Base-by-base conservation (phyloP, 2,329 filamentous ascomycete genomes). In the Calonectria henricotiae region DNA sequence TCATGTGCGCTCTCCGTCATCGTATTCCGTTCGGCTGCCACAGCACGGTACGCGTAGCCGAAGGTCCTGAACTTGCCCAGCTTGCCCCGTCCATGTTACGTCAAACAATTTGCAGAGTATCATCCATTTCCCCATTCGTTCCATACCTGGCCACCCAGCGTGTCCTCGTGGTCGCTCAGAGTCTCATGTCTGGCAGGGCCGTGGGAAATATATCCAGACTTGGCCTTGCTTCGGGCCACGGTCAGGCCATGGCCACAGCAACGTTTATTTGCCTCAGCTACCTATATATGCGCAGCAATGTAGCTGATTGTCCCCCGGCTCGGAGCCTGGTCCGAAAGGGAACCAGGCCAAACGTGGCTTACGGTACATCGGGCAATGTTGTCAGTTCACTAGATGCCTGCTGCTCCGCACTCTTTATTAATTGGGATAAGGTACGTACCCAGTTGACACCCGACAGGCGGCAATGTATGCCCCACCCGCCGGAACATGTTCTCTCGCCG, bases 401-500 rank as follows among this genome's bases (percentile, higher is more conserved):
- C 51, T 39, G 25, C 51, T 58, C 51, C 51, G 51, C 51, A 58
- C 51, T 30, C 27, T n/a, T 58, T 58, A 58, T 58, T 49, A 54
- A 62, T 51, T 51, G 46, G 62, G n/a, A 47, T 44, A 61, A 23
- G 55, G 55, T 61, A 61, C 55, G 37, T 61, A 61, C 55, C 55
- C 55, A 27, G 17, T 12, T 65, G 62, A 41, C 62, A 60, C 44
- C 25, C 51, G 67, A 37, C 49, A 65, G 41, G 63, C 41, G 51
- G 51, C 49, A 58, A 20, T 51, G 51, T n/a, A 7, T n/a, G 66
- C 39, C 49, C 66, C 66, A 68, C 65, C 30, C 4, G 39, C 41
- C 60, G 65, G 49, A 62, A 68, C 39, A 62, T 47, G 60, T 47
- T 63, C 43, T 58, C 32, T 67, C 44, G 30, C 27, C 20, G 39